A percentile compares a stretch with the other conserved stretches of the same genome.
phyloP scores from a whole-genome alignment of 495 filamentous ascomycete species.

The Hypoxylon cercidicola region DNA sequence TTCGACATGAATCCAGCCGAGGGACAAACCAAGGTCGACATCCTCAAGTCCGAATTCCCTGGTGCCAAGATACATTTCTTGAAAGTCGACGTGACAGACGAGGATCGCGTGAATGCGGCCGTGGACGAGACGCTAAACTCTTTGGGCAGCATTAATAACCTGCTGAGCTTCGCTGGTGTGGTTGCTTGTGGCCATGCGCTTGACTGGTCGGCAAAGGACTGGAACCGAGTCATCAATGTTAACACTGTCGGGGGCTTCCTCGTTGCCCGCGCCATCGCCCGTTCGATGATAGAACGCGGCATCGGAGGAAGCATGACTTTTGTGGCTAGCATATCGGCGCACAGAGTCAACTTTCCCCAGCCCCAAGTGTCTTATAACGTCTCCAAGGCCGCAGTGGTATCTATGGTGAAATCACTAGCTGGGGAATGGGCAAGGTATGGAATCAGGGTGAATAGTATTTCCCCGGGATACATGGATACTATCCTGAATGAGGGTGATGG shows the following conservation, averaged over 20 bases:
- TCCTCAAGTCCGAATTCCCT: conserved; percentile 65
- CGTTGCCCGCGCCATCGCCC: conserved; percentile 72
- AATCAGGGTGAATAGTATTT: conserved; percentile 77
- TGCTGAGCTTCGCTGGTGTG: conserved; percentile 75
- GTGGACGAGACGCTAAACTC: conserved; percentile 50
- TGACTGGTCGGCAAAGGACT: conserved; percentile 64
- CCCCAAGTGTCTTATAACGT: conserved; percentile 77
- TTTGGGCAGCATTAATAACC: conserved; percentile 65
- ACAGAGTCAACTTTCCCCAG: conserved; percentile 74
- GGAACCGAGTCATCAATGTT: conserved; percentile 69
- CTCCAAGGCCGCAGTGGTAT: conserved; percentile 71
- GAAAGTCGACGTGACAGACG: conserved; percentile 69
- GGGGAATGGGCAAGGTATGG: conserved; percentile 70
- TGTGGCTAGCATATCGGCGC: conserved; percentile 73
- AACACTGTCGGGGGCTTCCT: conserved; percentile 76
- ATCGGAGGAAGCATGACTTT: conserved; percentile 71
- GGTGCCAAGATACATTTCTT: conserved; percentile 56
- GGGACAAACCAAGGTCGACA: conserved; percentile 51
- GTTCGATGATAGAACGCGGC: conserved; percentile 59
- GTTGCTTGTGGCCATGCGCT: conserved; percentile 68
- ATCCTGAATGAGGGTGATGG: conserved; percentile 76
- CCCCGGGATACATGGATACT: conserved; percentile 84
- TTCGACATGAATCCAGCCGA: conserved; percentile 67
- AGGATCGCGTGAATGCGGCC: conserved; percentile 56
- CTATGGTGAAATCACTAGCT: conserved; percentile 69